Base-by-base conservation (phyloP, 2,329 filamentous ascomycete species). In the Aspergillus terreus region DNA sequence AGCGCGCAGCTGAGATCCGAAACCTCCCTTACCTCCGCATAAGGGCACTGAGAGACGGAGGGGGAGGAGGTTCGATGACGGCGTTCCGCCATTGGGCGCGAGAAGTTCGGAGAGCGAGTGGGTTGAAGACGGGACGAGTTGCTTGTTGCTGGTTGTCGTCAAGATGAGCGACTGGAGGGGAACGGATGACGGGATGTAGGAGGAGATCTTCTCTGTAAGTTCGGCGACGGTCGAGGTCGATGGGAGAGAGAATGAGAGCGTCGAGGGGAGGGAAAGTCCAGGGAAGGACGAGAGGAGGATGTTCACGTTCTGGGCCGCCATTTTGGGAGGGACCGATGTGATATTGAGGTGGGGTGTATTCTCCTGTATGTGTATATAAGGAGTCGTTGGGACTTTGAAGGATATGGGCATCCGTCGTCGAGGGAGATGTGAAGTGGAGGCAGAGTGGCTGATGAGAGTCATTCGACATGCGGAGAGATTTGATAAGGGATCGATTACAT, bases 1-100 rank as follows among this genome's bases (percentile, higher is more conserved):
- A 0, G 95, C 94, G 66, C 95, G 90, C 35, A 99, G 84, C 71
- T 99, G 95, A 1, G 92, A 97, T 49, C 94, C 94, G 69, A 99
- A 99, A 65, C 94, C 94, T 71, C 94, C 94, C 69, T 99, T 99
- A 68, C 95, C 95, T 76, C 95, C 94, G 61, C 87, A 88, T 36
- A 96, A 76, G 5, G 88, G 87, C 1, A 86, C 78, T 6, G 85
- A 86, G 27, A 99, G 83, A 49, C 91, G 89, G 4, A 99, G 81
- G 0, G 91, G 86, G 14, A 99, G 79, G 59, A 97, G 86, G 32
- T 84, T 83, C 76, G 87, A 83, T 48, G 81, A 57, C 4, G 64
- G 60, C 3, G 58, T 51, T 62, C 62, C 64, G 67, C 53, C 62
- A 66, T 71, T 52, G 44, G 55, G 50, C 30, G 66, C 66, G 27